Percentiles rank a stretch among this genome's conserved stretches.
Conservation (phyloP, 2,329 filamentous ascomycete species). For the Ascochyta clinopodiicola region DNA sequence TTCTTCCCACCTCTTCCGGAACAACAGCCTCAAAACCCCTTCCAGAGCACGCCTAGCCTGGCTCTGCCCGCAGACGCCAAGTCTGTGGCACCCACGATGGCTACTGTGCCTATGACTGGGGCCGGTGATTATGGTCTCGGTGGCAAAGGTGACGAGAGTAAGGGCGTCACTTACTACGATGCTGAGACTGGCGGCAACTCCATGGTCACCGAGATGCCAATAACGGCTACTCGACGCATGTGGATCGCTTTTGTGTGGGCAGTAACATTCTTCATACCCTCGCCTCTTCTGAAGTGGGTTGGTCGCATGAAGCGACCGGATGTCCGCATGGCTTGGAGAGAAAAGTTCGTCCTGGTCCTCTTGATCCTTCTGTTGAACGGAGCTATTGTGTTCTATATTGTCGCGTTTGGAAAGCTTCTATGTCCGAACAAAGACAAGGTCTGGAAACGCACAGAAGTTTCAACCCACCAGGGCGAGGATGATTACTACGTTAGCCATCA, state of each 20-base stretch:
- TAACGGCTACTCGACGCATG: conserved; percentile 68
- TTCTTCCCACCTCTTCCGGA: conserved; percentile 70
- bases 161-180: conserved; percentile 69
- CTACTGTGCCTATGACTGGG: conserved; percentile 59
- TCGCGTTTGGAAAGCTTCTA: conserved; percentile 80
- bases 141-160: conserved; percentile 75
- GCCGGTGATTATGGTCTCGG: conserved; percentile 90
- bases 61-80: conserved; percentile 51
- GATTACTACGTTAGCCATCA: conserved; percentile 89
- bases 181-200: conserved; percentile 79
- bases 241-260: conserved; percentile 88
- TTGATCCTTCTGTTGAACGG: conserved; percentile 84
- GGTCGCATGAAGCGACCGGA: conserved; percentile 98
- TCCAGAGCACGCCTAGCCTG: conserved; percentile 59
- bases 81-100: conserved; percentile 64
- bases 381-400: conserved; percentile 87
- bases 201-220: conserved; percentile 72
- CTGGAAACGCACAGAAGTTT: conserved; percentile 76
- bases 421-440: conserved; percentile 93
- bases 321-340: conserved; percentile 95
- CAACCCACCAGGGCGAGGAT: conserved; percentile 70
- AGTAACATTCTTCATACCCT: conserved; percentile 93
- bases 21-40: conserved; percentile 71
- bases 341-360: conserved; percentile 84
- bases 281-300: conserved; percentile 76